Percentiles rank a stretch among this genome's conserved stretches.
Conservation (phyloP, 129 eudicot species). For the Calendula officinalis region DNA sequence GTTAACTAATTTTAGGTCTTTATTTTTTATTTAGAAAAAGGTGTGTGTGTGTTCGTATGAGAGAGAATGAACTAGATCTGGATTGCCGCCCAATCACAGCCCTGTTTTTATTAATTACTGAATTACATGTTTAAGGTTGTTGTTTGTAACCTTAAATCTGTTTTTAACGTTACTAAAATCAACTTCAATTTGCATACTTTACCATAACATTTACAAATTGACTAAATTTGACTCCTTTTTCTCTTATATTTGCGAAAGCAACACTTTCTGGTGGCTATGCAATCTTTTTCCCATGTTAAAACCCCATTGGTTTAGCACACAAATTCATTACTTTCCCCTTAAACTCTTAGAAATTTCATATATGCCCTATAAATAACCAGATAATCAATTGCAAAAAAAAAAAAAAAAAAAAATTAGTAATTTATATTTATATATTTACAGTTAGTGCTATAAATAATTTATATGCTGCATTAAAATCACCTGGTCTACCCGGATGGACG, state of each 20-base stretch:
- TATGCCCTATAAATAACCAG: too few species aligned
- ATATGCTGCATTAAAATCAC: constrained; percentile 67
- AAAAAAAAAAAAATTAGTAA: too few species aligned
- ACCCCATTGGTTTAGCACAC: not conserved
- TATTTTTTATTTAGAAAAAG: not conserved
- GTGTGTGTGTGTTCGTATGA: constrained; percentile 12
- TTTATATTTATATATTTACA: constrained; percentile 27
- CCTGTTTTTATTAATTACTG: constrained; percentile 6
- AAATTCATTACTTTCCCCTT: not conserved
- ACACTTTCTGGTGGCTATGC: constrained; percentile 12
- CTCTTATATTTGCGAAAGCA: not conserved
- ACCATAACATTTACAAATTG: too few species aligned
- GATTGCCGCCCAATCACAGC: constrained; percentile 2
- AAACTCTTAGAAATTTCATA: not conserved
- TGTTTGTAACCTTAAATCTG: not conserved
- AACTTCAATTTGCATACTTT: constrained; percentile 11
- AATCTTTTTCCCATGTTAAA: not conserved
- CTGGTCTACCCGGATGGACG: constrained; percentile 89
- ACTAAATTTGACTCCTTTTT: constrained; percentile 13
- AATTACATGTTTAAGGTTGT: constrained; percentile 4
- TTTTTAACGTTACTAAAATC: not conserved
- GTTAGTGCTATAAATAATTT: constrained; percentile 84
- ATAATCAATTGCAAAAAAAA: too few species aligned
- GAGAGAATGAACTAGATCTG: constrained; percentile 30
- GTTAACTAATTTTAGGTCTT: constrained; percentile 13